These are phyloP conservation scores for Pestalotiopsis sp. DNA, from an alignment of 2,329 filamentous ascomycete genomes.

Conservation along the genomic window DNA sequence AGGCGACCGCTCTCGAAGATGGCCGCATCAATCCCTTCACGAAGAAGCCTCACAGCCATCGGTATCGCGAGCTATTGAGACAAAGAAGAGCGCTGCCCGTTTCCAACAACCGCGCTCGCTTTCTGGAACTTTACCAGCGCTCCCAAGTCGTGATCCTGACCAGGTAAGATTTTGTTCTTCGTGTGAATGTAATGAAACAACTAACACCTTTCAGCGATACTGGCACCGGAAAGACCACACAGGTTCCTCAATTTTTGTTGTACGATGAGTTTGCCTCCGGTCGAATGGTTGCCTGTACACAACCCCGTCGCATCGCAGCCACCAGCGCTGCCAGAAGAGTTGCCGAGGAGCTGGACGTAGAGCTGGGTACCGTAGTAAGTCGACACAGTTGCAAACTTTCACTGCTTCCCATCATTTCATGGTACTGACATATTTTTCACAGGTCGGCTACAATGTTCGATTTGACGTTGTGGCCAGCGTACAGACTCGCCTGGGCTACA, in stretches of 20 bases:
- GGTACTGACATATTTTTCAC: too few species aligned
- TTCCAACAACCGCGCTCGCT: neutral
- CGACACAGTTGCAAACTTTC: too few species aligned
- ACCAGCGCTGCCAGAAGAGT: neutral
- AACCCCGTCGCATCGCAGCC: neutral
- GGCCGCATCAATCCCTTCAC: neutral
- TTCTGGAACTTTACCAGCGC: neutral
- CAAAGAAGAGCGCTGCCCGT: neutral
- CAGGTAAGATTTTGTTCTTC: neutral
- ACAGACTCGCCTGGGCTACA: neutral
- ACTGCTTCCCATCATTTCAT: too few species aligned
- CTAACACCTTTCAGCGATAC: neutral
- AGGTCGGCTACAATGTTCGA: neutral
- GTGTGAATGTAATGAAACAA: neutral
- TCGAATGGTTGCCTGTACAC: neutral
- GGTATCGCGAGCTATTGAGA: rapidly evolving
- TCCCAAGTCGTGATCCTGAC: neutral
- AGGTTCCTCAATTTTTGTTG: neutral
- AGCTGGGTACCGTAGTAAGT: neutral
- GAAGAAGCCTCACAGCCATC: neutral
- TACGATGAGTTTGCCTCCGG: neutral
- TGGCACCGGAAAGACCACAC: neutral
- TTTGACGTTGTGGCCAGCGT: neutral
- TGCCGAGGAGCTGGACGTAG: neutral
- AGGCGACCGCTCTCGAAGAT: neutral